phyloP scores from a whole-genome alignment of 768 basidiomycete species.

The Amylocystis lapponica region DNA sequence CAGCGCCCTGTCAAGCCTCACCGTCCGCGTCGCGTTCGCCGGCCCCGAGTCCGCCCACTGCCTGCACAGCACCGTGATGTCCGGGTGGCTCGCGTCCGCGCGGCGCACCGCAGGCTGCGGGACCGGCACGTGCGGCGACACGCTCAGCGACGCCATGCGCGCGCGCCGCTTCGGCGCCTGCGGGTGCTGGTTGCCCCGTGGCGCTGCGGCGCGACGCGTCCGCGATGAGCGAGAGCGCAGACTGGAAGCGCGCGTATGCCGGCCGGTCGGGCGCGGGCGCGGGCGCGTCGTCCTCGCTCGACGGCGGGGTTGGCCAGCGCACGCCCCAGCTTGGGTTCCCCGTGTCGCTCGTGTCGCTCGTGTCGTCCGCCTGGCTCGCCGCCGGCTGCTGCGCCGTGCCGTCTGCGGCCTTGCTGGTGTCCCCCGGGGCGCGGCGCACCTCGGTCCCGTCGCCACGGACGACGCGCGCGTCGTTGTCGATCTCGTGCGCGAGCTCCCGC shows the following conservation, averaged over 20 bases:
- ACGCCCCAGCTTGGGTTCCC: slow-evolving; percentile 50
- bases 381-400: slow-evolving; percentile 11
- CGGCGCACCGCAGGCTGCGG: slow-evolving; percentile 47
- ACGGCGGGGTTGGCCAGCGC: slow-evolving; percentile 22
- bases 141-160: slow-evolving; percentile 17
- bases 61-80: slow-evolving; percentile 52
- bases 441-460: slow-evolving; percentile 74
- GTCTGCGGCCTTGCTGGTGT: slow-evolving; percentile 4
- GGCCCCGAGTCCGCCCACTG: slow-evolving; percentile 54
- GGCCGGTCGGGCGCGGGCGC: slow-evolving; percentile 3
- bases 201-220: slow-evolving; percentile 14
- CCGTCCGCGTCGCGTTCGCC: slow-evolving; percentile 50
- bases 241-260: slow-evolving; percentile 11
- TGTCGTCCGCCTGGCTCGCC: slow-evolving; percentile 17
- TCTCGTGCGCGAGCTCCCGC: slow-evolving; percentile 60
- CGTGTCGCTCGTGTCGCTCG: slow-evolving; percentile 17
- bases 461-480: slow-evolving; percentile 59
- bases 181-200: slow-evolving; percentile 5
- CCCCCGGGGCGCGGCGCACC: slow-evolving; percentile 21
- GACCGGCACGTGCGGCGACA: slow-evolving; percentile 34
- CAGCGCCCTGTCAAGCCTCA: slow-evolving; percentile 25
- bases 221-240: slow-evolving; percentile 16
- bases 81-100: slow-evolving; percentile 44
- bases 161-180: slow-evolving; percentile 1
- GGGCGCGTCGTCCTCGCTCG: slow-evolving; percentile 19